Evolutionary conservation across 495 filamentous ascomycete genomes (phyloP).

Genomic region (Neurospora intermedia): DNA sequence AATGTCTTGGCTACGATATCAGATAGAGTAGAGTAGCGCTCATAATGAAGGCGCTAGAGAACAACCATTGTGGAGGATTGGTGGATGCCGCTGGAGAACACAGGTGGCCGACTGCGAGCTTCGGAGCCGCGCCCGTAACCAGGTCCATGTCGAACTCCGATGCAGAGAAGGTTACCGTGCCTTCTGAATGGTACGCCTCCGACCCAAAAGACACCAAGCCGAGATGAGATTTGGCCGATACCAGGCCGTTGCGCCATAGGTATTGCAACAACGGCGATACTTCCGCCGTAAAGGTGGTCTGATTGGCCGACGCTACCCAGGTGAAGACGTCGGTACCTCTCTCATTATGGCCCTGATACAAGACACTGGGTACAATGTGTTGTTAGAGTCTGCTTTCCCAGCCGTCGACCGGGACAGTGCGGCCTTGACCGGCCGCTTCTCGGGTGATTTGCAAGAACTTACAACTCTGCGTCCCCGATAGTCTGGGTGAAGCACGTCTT

Average conservation of each 20-base stretch:
- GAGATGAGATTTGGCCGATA: slow-evolving; percentile 12
- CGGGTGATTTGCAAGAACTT: slow-evolving; percentile 1
- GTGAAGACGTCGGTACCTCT: slow-evolving; percentile 19
- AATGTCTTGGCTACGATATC: slow-evolving; percentile 7
- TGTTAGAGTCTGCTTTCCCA: neutral
- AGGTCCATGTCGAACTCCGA: slow-evolving; percentile 10
- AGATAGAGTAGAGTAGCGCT: slow-evolving; percentile 9
- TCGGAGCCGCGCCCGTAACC: slow-evolving; percentile 14
- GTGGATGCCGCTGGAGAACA: slow-evolving; percentile 3
- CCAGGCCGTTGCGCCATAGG: slow-evolving; percentile 18
- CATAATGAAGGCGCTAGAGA: slow-evolving; percentile 14
- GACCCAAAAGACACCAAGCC: slow-evolving; percentile 19
- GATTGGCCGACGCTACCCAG: slow-evolving; percentile 13
- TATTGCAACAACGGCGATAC: slow-evolving; percentile 18
- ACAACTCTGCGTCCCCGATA: slow-evolving; percentile 14
- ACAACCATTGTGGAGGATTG: slow-evolving; percentile 5
- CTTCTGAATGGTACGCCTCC: slow-evolving; percentile 16
- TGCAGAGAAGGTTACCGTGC: slow-evolving; percentile 20
- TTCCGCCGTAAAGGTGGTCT: slow-evolving; percentile 15
- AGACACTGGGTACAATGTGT: slow-evolving; percentile 3
- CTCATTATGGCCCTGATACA: slow-evolving; percentile 18
- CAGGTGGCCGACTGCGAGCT: neutral
- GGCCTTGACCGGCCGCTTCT: neutral
- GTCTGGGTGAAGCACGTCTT: slow-evolving; percentile 4
- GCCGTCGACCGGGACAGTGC: neutral